Percentiles rank a stretch among this genome's conserved stretches.
These are phyloP conservation scores for Tylopilus sp. DNA, from an alignment of 1,284 basidiomycete species.

Conservation along the genomic window DNA sequence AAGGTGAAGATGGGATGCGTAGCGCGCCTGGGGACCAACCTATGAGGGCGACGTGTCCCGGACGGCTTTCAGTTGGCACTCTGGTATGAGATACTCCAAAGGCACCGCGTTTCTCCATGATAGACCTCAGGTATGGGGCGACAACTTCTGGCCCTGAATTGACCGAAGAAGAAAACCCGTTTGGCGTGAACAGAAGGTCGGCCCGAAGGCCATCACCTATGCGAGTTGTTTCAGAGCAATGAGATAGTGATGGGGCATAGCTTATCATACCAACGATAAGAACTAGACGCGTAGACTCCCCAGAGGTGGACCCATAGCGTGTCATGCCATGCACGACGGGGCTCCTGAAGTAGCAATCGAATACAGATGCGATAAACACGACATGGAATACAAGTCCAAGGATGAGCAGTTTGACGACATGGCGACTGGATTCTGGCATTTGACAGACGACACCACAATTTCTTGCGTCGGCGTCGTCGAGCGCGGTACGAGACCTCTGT, in stretches of 20 bases:
- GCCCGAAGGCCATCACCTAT: slow-evolving; percentile 87
- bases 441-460: slow-evolving; percentile 11
- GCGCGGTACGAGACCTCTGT: neutral
- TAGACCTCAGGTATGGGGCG: slow-evolving; percentile 81
- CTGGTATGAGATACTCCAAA: slow-evolving; percentile 90
- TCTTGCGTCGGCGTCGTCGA: neutral
- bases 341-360: slow-evolving; percentile 92
- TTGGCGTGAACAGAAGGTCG: slow-evolving; percentile 79
- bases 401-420: slow-evolving; percentile 58
- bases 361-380: slow-evolving; percentile 79
- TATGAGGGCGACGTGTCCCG: slow-evolving; percentile 92
- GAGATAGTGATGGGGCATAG: neutral
- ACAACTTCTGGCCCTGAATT: slow-evolving; percentile 71
- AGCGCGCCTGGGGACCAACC: slow-evolving; percentile 54
- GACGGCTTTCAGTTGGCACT: slow-evolving; percentile 91
- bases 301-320: slow-evolving; percentile 56
- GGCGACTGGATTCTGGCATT: slow-evolving; percentile 28
- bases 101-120: slow-evolving; percentile 75
- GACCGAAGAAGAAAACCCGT: slow-evolving; percentile 64
- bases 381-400: slow-evolving; percentile 82
- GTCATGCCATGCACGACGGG: slow-evolving; percentile 83
- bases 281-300: slow-evolving; percentile 79
- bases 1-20: slow-evolving; percentile 15
- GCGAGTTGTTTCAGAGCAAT: neutral
- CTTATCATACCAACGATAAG: slow-evolving; percentile 77